These are phyloP conservation scores for Podospora appendiculata DNA, from an alignment of 495 filamentous ascomycete species.

Conservation along the genomic window DNA sequence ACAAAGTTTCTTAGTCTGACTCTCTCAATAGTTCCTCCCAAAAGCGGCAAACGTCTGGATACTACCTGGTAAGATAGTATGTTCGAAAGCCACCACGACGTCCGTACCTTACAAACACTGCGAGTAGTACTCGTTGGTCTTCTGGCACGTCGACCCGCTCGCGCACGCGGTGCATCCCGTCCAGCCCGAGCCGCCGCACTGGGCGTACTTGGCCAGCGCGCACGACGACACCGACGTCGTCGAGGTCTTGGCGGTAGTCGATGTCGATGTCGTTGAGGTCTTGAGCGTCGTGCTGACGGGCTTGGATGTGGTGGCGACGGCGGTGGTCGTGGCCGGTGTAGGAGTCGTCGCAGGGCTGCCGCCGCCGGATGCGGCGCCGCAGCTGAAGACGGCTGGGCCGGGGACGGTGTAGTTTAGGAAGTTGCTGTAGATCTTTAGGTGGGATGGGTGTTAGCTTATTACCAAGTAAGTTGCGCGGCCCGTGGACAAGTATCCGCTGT, in stretches of 20 bases:
- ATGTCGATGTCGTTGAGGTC: conserved; percentile 6
- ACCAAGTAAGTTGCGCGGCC: not conserved
- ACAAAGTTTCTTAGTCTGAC: too few species aligned
- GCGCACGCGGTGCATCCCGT: conserved; percentile 23
- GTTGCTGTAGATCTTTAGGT: conserved; percentile 21
- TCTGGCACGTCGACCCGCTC: conserved; percentile 16
- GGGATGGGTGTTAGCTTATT: not conserved
- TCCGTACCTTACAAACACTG: conserved; percentile 18
- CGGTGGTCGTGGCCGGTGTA: not conserved
- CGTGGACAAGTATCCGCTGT: too few species aligned
- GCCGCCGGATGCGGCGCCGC: conserved; percentile 6
- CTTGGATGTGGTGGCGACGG: not conserved
- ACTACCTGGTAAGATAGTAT: too few species aligned
- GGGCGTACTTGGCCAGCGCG: conserved; percentile 23
- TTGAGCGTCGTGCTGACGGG: not conserved
- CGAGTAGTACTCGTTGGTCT: conserved; percentile 20
- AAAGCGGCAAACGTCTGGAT: too few species aligned
- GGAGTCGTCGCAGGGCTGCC: not conserved
- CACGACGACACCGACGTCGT: conserved; percentile 6
- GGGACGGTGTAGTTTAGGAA: conserved; percentile 23
- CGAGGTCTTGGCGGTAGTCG: not conserved
- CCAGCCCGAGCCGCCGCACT: conserved; percentile 31
- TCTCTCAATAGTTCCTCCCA: too few species aligned
- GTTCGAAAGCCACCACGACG: too few species aligned
- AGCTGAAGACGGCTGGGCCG: conserved; percentile 18